Evolutionary conservation across 1,284 basidiomycete species (phyloP).

Genomic region (Neotropicomus parvogracilis): DNA sequence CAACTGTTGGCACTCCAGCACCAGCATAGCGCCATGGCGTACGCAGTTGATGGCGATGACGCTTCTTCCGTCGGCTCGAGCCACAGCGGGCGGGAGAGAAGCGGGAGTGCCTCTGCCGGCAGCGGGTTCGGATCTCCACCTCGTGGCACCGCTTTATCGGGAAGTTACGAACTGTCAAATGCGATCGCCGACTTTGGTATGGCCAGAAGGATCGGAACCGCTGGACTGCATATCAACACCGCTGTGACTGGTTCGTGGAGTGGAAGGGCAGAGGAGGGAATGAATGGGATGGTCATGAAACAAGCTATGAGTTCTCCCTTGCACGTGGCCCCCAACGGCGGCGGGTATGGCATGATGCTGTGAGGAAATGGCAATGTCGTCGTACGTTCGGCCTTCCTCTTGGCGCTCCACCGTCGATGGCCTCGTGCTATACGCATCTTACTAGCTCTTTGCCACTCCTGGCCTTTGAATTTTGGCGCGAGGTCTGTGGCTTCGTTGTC

Average conservation of each 20-base stretch:
- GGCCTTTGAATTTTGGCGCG: constrained; percentile 15
- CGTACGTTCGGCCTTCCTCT: constrained; percentile 11
- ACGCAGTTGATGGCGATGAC: constrained; percentile 41
- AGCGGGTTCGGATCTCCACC: constrained; percentile 37
- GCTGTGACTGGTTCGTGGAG: constrained; percentile 21
- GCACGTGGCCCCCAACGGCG: constrained; percentile 34
- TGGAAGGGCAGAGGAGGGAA: constrained; percentile 33
- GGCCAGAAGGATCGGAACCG: constrained; percentile 25
- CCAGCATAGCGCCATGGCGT: constrained; percentile 22
- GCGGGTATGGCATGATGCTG: constrained; percentile 42
- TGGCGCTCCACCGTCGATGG: not conserved
- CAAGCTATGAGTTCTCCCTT: constrained; percentile 34
- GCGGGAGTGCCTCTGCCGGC: constrained; percentile 38
- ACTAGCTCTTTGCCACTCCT: constrained; percentile 9
- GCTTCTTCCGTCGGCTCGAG: constrained; percentile 39
- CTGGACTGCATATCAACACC: constrained; percentile 27
- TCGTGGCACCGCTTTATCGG: constrained; percentile 23
- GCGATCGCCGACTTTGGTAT: constrained; percentile 25
- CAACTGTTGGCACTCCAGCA: constrained; percentile 32
- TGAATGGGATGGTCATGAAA: constrained; percentile 37
- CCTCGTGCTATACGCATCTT: constrained; percentile 14
- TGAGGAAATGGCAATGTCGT: constrained; percentile 23
- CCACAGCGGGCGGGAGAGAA: constrained; percentile 35
- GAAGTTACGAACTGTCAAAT: constrained; percentile 38
- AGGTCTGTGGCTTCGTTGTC: constrained; percentile 8